Base-by-base conservation (phyloP, 1,284 basidiomycete genomes). In the Marasmius oreades region DNA sequence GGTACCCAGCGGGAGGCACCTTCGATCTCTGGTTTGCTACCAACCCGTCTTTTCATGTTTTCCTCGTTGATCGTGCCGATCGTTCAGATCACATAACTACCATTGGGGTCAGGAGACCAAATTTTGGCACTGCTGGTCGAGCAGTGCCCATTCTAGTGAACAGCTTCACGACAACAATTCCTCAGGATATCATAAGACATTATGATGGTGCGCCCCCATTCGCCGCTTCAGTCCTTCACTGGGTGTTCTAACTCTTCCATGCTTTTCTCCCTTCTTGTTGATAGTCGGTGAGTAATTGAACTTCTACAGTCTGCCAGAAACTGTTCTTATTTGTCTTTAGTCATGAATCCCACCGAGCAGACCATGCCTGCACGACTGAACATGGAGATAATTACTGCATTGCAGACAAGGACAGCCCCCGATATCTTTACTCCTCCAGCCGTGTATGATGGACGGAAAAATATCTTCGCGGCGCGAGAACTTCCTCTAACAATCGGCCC, bases 361-460 rank as follows among this genome's bases (percentile, higher is more conserved):
- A 78, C 72, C 0, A 71, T 88, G 1, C 88, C 88, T 0, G 79
- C 79, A 0, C 73, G 79, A 16, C 67, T 88, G 3, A 90, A 89
- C 59, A 77, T 90, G 76, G 80, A 85, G 18, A 69, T 91, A 4
- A 82, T 91, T 46, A 75, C 77, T 6, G 73, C 73, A 10, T 67
- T 91, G 5, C 89, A 91, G 65, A 75, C 71, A 12, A 64, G 69
- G 0, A 72, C 79, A 5, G 81, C 82, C 0, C 82, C 84, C 0
- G 68, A 78, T 12, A 71, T 88, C 16, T 90, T 89, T 63, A 85
- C 78, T 1, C 84, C 84, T 2, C 78, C 75, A 5, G 83, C 78
- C 10, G 88, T 81, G 1, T 91, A 91, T 58, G 89, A 92, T 59
- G 89, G 90, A 0, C 74, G 88, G 18, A 92, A 91, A 68, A 92